Evolutionary conservation across 768 basidiomycete genomes (phyloP).

Genomic region (Coprinellus aureogranulatus): DNA sequence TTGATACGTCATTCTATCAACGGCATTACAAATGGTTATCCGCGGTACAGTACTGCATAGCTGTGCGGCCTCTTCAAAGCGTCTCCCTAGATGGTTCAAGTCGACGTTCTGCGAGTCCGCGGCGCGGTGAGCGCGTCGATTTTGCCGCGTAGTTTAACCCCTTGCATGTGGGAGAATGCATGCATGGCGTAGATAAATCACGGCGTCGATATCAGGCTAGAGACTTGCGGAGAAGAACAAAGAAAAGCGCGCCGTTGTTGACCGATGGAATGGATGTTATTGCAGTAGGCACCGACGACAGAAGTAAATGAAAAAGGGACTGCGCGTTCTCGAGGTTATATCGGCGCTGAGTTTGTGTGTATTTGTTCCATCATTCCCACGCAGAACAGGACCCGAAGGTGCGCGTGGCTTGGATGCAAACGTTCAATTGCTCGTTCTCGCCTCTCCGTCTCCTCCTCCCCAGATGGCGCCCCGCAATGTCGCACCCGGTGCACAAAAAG

Average conservation of each 20-base stretch:
- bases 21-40: background rate
- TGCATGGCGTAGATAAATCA: conserved; percentile 17
- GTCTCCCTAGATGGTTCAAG: conserved; percentile 7
- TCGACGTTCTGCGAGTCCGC: conserved; percentile 14
- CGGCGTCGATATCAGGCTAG: conserved; percentile 7
- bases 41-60: background rate
- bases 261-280: background rate
- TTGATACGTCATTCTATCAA: background rate
- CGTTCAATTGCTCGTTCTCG: too few species aligned
- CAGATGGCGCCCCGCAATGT: conserved; percentile 31
- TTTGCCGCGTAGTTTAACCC: conserved; percentile 18
- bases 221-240: background rate
- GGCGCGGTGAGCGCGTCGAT: background rate
- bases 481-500: conserved; percentile 17
- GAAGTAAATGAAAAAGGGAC: too few species aligned
- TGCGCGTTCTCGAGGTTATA: too few species aligned
- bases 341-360: too few species aligned
- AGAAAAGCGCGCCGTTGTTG: background rate
- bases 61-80: conserved; percentile 12
- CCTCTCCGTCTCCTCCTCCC: background rate
- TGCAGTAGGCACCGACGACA: too few species aligned
- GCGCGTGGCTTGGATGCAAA: too few species aligned
- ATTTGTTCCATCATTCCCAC: too few species aligned
- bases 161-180: conserved; percentile 9
- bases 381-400: too few species aligned